A percentile compares a stretch with the other conserved stretches of the same genome.
phyloP scores from a whole-genome alignment of 148 eudicot species.

The Mesembryanthemum crystallinum region DNA sequence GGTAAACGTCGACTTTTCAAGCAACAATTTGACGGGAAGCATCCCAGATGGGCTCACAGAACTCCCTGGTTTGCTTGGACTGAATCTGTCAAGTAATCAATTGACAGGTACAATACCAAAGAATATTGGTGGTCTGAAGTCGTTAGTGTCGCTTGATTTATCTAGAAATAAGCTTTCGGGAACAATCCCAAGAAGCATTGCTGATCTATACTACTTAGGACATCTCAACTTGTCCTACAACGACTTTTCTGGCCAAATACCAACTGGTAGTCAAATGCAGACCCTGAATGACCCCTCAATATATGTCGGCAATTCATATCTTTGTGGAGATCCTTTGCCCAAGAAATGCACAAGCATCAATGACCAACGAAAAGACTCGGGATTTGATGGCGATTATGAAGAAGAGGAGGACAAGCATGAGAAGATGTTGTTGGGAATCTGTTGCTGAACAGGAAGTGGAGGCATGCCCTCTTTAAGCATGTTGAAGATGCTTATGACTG shows the following conservation, averaged over 20 bases:
- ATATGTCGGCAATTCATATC: conserved; percentile 19
- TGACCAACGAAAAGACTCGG: not conserved
- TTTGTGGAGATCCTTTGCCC: conserved; percentile 23
- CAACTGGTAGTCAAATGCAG: conserved; percentile 24
- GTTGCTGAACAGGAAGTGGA: too few relatives aligned
- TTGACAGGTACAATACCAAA: conserved; percentile 16
- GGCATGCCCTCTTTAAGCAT: too few relatives aligned
- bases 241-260: conserved; percentile 24
- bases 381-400: not conserved
- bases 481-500: too few relatives aligned
- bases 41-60: too few relatives aligned
- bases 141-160: conserved; percentile 26
- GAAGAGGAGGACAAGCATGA: conserved; percentile 24
- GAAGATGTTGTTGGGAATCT: not conserved
- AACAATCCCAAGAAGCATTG: conserved; percentile 26
- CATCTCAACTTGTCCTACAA: conserved; percentile 29
- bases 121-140: conserved; percentile 18
- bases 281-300: conserved; percentile 17
- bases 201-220: not conserved
- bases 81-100: conserved; percentile 27
- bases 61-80: not conserved
- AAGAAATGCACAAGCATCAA: conserved; percentile 4
- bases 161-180: conserved; percentile 27
- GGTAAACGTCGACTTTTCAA: conserved; percentile 28
- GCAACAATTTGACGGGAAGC: conserved; percentile 23